Percentiles rank a stretch among this genome's conserved stretches.
phyloP scores from a whole-genome alignment of 495 filamentous ascomycete species.

The Trichoderma gamsii region DNA sequence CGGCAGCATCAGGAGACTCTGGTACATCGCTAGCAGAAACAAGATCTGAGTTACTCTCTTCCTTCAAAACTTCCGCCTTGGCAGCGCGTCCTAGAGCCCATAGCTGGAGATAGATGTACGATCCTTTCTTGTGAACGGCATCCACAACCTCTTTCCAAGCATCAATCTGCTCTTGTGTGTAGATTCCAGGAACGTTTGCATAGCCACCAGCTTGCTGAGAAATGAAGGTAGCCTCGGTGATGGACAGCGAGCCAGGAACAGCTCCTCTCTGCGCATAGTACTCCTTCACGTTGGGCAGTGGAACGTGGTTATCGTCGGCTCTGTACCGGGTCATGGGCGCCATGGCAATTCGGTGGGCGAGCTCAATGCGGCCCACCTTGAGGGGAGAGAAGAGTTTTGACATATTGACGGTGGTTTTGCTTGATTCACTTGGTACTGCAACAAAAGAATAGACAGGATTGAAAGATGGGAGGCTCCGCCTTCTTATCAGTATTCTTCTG shows the following conservation, averaged over 20 bases:
- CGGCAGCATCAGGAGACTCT: neutral
- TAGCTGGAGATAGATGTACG: conserved; percentile 54
- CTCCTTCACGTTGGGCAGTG: conserved; percentile 19
- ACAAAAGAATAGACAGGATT: neutral
- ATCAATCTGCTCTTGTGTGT: conserved; percentile 45
- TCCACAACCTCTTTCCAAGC: conserved; percentile 55
- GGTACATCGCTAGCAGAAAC: conserved; percentile 41
- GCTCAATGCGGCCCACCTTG: conserved; percentile 20
- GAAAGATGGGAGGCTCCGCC: too few relatives aligned
- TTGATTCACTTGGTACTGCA: neutral
- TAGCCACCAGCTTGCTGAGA: conserved; percentile 26
- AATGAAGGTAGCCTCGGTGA: conserved; percentile 56
- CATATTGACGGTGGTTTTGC: neutral
- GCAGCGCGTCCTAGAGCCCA: conserved; percentile 41
- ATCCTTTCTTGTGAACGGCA: conserved; percentile 55
- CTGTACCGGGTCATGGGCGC: conserved; percentile 15
- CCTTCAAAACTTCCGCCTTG: conserved; percentile 29
- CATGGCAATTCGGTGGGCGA: conserved; percentile 14
- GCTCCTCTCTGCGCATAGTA: conserved; percentile 58
- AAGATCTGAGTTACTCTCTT: conserved; percentile 33
- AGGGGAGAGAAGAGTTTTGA: conserved; percentile 8
- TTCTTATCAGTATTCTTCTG: too few relatives aligned
- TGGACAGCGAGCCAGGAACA: conserved; percentile 52
- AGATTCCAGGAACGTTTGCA: conserved; percentile 53
- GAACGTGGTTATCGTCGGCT: conserved; percentile 10